phyloP scores from a whole-genome alignment of 2,329 filamentous ascomycete species.

The Arachnomyces sp. region DNA sequence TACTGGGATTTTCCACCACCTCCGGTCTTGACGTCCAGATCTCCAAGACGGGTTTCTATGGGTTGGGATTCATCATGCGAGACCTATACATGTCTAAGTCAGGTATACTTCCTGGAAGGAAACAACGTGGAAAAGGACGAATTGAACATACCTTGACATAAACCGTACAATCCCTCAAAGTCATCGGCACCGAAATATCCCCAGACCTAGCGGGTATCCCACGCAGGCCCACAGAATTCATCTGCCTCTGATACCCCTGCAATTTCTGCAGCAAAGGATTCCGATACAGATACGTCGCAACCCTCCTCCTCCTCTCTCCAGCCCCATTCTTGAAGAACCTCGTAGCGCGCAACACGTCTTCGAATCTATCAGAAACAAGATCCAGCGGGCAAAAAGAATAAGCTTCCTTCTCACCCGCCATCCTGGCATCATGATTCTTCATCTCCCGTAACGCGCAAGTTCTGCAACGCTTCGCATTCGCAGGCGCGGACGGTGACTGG shows the following conservation, averaged over 20 bases:
- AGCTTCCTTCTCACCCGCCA: slow-evolving; percentile 20
- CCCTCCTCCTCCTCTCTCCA: slow-evolving; percentile 26
- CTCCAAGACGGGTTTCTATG: slow-evolving; percentile 53
- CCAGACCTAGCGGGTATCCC: slow-evolving; percentile 29
- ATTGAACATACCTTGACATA: slow-evolving; percentile 51
- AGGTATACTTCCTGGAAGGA: neutral
- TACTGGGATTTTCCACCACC: slow-evolving; percentile 55
- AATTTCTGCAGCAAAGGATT: slow-evolving; percentile 29
- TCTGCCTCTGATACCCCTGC: slow-evolving; percentile 24
- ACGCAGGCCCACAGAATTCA: slow-evolving; percentile 27
- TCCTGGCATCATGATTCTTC: slow-evolving; percentile 34
- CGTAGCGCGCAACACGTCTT: slow-evolving; percentile 39
- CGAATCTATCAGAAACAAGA: slow-evolving; percentile 43
- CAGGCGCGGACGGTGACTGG: slow-evolving; percentile 65
- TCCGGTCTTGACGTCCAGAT: slow-evolving; percentile 68
- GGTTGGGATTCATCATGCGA: slow-evolving; percentile 23
- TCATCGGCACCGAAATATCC: slow-evolving; percentile 64
- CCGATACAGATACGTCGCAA: slow-evolving; percentile 26
- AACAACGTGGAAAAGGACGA: slow-evolving; percentile 1
- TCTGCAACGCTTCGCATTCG: slow-evolving; percentile 56
- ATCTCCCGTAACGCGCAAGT: slow-evolving; percentile 58
- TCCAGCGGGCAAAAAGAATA: slow-evolving; percentile 56
- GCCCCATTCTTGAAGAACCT: slow-evolving; percentile 27
- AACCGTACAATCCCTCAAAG: slow-evolving; percentile 68
- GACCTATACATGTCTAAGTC: slow-evolving; percentile 20